Evolutionary conservation across 208 protist species (phyloP), one percentile per base, ranked within the genome.

Genomic region (Leishmania gerbilli): DNA sequence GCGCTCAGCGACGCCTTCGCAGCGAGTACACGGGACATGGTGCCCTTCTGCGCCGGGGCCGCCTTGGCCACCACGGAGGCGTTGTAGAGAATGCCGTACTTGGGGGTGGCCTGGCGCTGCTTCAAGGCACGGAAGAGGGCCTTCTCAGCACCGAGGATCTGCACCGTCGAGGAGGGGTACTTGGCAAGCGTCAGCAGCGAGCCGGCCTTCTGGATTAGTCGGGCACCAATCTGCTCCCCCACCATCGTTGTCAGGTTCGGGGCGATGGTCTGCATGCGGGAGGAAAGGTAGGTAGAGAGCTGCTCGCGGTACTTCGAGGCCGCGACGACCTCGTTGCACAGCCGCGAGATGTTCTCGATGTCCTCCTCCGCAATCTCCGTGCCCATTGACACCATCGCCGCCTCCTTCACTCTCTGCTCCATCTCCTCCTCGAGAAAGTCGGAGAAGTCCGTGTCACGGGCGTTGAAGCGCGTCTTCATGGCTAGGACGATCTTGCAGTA

Each of bases 31-130:
- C 95, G 92, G 49, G 95, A 98, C 92, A 98, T 98, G 82, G 99
- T 99, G 74, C 98, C 98, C 85, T 99, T 99, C 86, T 99, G 91
- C 67, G 98, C 95, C 24, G 91, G 82, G 27, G 91, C 81, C 49
- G 98, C 97, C 89, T 99, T 97, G 37, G 97, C 96, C 62, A 99
- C 97, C 21, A 99, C 84, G n/a, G 96, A 97, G 53, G 99, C 99
- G 86, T 99, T 98, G 95, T 99, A 99, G 45, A 99, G 96, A 31
- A 99, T 95, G 82, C 99, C 99, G 92, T 99, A 99, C 94, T 99
- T 99, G 76, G 99, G 99, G 47, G 99, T 99, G 17, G 99, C 98
- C 90, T 99, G 96, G 79, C 99, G 98, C 78, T 99, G 98, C 92
- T 99, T 99, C 49, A 99, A 91, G 34, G 98, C 98, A 74, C 97